Evolutionary conservation across 2,329 filamentous ascomycete genomes (phyloP), one percentile per base, ranked within the genome.

Genomic region (Tolypocladium tundrense): DNA sequence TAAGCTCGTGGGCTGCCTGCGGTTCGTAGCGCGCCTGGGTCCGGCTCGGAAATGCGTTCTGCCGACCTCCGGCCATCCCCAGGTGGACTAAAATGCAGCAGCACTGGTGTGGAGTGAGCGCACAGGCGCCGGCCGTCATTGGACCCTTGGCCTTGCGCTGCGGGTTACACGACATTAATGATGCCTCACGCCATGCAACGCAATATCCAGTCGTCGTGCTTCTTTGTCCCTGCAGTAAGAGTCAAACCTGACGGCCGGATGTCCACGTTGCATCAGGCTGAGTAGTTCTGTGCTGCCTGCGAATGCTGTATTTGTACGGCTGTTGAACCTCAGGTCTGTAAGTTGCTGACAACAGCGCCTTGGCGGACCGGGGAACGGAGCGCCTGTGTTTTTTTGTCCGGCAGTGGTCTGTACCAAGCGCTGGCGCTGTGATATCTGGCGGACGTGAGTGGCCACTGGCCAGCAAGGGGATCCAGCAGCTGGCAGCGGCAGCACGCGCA

Each of bases 1-100:
- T 65, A 65, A 66, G 63, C 63, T 54, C 54, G 54, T 52, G 41
- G 53, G n/a, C 40, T 8, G 27, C 27, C 27, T 11, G 16, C 14
- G 16, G 27, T 33, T 35, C 16, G 27, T 33, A 7, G 24, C 7
- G 27, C 27, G 27, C 16, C 19, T 16, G 14, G 48, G 27, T 11
- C 27, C 9, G 27, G 16, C 27, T 3, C 48, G 48, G 48, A 51
- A 51, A 58, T 54, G 16, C 11, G 48, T 63, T 65, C 55, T 59
- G 58, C 63, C 63, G 62, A n/a, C 7, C n/a, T 60, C 59, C 60
- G 62, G 54, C 3, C 24, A 10, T 40, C 5, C 4, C 5, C 33
- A 0, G 53, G n/a, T 3, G 24, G 48, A 51, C 48, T 51, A 51
- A 51, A 51, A 35, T 19, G 45, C 24, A 10, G 14, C 45, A 16